Base-by-base conservation (phyloP, 495 filamentous ascomycete species). In the Penicillium malachiteum region DNA sequence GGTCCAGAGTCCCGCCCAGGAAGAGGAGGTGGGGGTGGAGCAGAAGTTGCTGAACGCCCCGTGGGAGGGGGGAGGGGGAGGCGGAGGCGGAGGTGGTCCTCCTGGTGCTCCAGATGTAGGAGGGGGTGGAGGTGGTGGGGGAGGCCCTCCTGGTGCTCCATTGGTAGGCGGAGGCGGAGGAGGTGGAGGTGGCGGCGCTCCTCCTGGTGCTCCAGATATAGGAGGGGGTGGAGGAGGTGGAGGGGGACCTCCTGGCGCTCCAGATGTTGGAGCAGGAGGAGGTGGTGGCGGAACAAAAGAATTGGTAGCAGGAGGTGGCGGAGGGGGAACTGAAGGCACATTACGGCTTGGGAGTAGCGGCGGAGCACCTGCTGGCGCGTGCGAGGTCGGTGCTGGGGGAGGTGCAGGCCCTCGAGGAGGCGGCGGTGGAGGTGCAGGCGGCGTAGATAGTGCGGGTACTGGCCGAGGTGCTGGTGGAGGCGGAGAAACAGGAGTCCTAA, bases 181-280 rank as follows among this genome's bases (percentile, higher is more conserved):
- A 2, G 78, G 77, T 1, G 77, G 60, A 3, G 67, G 66, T 41
- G 68, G 70, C 26, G 68, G 66, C 8, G 69, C 69, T 8, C 71
- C 83, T 1, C 78, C 77, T 3, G 73, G 83, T 1, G 77, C 74
- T 1, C 80, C 78, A 38, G 67, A 59, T n/a, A n/a, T n/a, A n/a
- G 6, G 60, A 26, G 43, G 43, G 17, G 60, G 64, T 16, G 71
- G 71, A 30, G 71, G 73, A 14, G 74, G 74, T 17, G 66, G 59
- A 3, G 65, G 56, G 9, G 71, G 63, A 14, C 51, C 61, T 50
- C 56, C 54, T 14, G 65, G 59, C 14, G 66, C 48, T 14, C 72
- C 63, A 13, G 81, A 84, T 7, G 87, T 86, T 17, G 76, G 74
- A 21, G 73, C 69, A 52, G 65, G 65, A 18, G 64, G 57, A 12